These are phyloP conservation scores for Microthyrium microscopicum DNA, from an alignment of 2,329 filamentous ascomycete genomes.

Conservation along the genomic window DNA sequence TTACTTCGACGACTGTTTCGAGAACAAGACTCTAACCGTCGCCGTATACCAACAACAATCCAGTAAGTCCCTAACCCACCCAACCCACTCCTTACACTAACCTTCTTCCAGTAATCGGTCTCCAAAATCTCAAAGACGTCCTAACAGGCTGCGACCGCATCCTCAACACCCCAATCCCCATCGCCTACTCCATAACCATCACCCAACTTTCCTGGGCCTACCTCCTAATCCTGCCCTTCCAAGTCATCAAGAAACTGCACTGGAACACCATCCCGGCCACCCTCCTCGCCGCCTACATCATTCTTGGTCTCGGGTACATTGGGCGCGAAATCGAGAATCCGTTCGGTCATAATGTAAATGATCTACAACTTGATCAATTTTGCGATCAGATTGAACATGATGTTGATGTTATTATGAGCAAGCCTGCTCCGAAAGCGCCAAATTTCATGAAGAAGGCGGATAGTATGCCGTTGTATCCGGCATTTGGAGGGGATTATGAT, in stretches of 20 bases:
- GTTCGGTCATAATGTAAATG: constrained; percentile 71
- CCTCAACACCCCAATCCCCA: constrained; percentile 63
- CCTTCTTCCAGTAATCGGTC: constrained; percentile 15
- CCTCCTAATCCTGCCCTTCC: constrained; percentile 65
- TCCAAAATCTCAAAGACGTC: constrained; percentile 53
- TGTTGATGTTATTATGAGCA: constrained; percentile 54
- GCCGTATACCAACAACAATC: constrained; percentile 44
- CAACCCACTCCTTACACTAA: not conserved
- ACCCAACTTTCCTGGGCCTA: constrained; percentile 79
- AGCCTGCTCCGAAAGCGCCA: constrained; percentile 31
- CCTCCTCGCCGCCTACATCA: constrained; percentile 55
- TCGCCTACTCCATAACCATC: constrained; percentile 72
- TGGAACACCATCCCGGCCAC: constrained; percentile 70
- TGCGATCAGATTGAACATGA: constrained; percentile 60
- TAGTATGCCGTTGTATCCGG: constrained; percentile 41
- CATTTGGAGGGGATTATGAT: constrained; percentile 26
- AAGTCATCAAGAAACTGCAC: constrained; percentile 45
- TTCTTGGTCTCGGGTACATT: constrained; percentile 59
- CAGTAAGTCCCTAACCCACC: constrained; percentile 13
- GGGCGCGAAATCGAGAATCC: constrained; percentile 74
- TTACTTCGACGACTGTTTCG: constrained; percentile 46
- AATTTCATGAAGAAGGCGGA: constrained; percentile 33
- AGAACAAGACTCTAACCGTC: constrained; percentile 37
- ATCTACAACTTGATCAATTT: constrained; percentile 59
- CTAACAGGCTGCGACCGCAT: constrained; percentile 60